Evolutionary conservation across 2,329 filamentous ascomycete genomes (phyloP).

Genomic region (Ophiostoma sp.): DNA sequence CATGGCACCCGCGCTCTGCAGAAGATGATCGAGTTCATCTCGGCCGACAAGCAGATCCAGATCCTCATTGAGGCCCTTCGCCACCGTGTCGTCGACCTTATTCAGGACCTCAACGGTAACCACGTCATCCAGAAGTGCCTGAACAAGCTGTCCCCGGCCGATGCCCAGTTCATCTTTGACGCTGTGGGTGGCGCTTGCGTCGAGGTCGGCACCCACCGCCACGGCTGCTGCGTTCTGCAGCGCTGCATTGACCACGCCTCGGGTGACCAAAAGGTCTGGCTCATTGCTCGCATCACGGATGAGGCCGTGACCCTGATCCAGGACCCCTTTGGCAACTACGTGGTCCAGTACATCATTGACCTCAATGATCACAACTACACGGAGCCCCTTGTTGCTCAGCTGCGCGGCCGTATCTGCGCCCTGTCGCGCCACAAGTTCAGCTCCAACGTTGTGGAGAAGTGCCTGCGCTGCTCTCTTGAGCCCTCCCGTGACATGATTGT

Average conservation of each 20-base stretch:
- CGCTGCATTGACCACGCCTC: constrained; percentile 97
- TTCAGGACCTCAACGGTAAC: constrained; percentile 96
- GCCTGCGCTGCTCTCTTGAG: constrained; percentile 73
- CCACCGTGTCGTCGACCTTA: constrained; percentile 82
- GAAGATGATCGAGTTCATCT: constrained; percentile 99
- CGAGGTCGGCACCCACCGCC: constrained; percentile 89
- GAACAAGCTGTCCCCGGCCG: constrained; percentile 78
- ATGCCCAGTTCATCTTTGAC: constrained; percentile 95
- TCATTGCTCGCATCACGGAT: constrained; percentile 80
- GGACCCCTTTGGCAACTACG: constrained; percentile 97
- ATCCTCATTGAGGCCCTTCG: constrained; percentile 82
- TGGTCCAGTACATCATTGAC: constrained; percentile 97
- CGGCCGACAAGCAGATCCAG: constrained; percentile 74
- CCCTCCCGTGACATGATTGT: constrained; percentile 75
- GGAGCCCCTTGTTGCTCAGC: constrained; percentile 77
- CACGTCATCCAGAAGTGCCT: constrained; percentile 99
- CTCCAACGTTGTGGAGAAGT: constrained; percentile 98
- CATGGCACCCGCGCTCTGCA: constrained; percentile 94
- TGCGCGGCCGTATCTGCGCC: constrained; percentile 64
- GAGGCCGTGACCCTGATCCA: constrained; percentile 87
- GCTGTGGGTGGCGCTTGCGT: constrained; percentile 84
- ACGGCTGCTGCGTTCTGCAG: constrained; percentile 96
- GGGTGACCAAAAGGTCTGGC: constrained; percentile 77
- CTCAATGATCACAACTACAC: constrained; percentile 84
- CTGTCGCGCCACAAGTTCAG: constrained; percentile 96